Evolutionary conservation across 1,284 basidiomycete species (phyloP), one percentile per base, ranked within the genome.

Genomic region (Ceratobasidium sp.): DNA sequence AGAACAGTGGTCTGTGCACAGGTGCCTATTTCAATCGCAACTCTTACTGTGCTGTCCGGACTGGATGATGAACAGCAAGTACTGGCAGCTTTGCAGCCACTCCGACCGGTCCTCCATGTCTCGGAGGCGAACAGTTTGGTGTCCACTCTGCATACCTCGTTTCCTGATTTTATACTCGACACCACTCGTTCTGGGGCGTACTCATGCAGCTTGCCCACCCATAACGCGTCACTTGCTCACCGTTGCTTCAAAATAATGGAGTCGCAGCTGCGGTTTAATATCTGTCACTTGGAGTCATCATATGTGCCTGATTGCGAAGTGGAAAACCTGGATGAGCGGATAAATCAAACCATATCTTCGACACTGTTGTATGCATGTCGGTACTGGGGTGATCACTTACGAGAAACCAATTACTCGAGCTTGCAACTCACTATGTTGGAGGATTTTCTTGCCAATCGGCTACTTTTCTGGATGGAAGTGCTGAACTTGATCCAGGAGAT

Each of bases 401-500:
- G 20, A 43, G 35, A 7, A 12, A 38, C 55, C 5, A 38, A 22
- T 15, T 4, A 25, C 3, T 25, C 38, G 3, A 20, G 10, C 31
- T 34, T 8, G 12, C 25, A 42, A 38, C 3, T 13, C 20, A 29
- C 5, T 4, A 3, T 22, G 5, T 13, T 57, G 13, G 8, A 27
- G 2, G 38, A 57, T 3, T 40, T 57, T 12, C 22, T 42, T 3
- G 17, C 55, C 27, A 25, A 25, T 6, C 53, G 53, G 34, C 34
- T 55, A 8, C 12, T 55, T 7, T 31, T 55, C 13, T 55, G 53
- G 29, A 55, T 55, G 53, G 53, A 55, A 25, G 53, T 55, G 6
- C 10, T 55, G 22, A 55, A 38, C n/a, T n/a, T 55, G 8, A 55
- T 8, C 13, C 27, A 32, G 50, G 10, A 15, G 15, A 53, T 53